Conservation (phyloP, 176 grass and related monocot genomes). For the Juncus effusus region DNA sequence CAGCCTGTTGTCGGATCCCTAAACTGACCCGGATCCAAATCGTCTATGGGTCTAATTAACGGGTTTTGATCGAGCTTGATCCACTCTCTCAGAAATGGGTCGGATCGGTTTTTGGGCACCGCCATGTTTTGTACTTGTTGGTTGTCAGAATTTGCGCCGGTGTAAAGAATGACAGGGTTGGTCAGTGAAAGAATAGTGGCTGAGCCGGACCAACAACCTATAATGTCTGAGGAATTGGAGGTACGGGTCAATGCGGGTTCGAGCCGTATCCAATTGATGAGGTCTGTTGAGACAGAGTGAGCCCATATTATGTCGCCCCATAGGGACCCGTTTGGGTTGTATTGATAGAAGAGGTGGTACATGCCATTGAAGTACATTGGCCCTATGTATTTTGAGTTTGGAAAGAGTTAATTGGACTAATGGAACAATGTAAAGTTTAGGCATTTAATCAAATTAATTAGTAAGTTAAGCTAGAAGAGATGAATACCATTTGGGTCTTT, state of each 20-base stretch:
- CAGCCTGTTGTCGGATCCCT: slow-evolving; percentile 89
- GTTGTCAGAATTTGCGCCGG: slow-evolving; percentile 46
- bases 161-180: slow-evolving; percentile 62
- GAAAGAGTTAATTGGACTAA: not conserved
- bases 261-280: slow-evolving; percentile 64
- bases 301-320: slow-evolving; percentile 82
- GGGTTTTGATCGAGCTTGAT: slow-evolving; percentile 60
- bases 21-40: slow-evolving; percentile 49
- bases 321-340: slow-evolving; percentile 51
- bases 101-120: slow-evolving; percentile 62
- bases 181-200: slow-evolving; percentile 47
- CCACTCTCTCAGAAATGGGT: slow-evolving; percentile 77
- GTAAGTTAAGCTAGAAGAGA: slow-evolving; percentile 11
- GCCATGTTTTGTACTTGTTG: slow-evolving; percentile 73
- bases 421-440: slow-evolving; percentile 2
- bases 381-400: slow-evolving; percentile 37
- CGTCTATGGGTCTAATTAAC: slow-evolving; percentile 42
- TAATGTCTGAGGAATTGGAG: slow-evolving; percentile 40
- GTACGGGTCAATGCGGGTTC: slow-evolving; percentile 41
- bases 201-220: slow-evolving; percentile 84
- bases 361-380: slow-evolving; percentile 93
- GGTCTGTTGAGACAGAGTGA: slow-evolving; percentile 72
- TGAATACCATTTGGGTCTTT: slow-evolving; percentile 90
- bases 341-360: slow-evolving; percentile 97
- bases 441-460: not conserved